Conservation (phyloP, 2,329 filamentous ascomycete species). For the Sarocladium strictum region DNA sequence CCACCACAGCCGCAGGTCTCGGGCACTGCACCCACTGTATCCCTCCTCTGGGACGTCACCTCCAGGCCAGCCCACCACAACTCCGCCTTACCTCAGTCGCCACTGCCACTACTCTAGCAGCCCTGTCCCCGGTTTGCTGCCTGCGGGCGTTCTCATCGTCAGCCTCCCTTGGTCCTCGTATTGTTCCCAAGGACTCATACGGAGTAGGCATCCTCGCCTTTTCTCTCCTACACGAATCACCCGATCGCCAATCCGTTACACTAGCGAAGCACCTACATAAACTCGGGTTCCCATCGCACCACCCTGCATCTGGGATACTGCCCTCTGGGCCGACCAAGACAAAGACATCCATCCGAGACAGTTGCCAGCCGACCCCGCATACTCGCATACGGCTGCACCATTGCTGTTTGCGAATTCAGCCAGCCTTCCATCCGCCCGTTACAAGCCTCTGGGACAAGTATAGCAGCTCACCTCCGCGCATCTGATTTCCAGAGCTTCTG, state of each 20-base stretch:
- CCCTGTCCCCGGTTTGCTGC: neutral
- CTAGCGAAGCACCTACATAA: no score
- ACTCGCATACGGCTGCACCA: slow-evolving; percentile 6
- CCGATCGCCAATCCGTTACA: neutral
- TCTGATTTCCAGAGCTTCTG: no score
- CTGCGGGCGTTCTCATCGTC: neutral
- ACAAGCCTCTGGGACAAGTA: neutral
- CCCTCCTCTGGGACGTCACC: neutral
- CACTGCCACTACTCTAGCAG: neutral
- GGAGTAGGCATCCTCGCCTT: no score
- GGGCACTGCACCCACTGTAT: neutral
- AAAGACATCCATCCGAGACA: slow-evolving; percentile 7
- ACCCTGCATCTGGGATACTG: neutral
- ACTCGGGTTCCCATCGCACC: neutral
- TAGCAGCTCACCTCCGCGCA: neutral
- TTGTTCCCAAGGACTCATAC: no score
- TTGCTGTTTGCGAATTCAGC: neutral
- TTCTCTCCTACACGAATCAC: no score
- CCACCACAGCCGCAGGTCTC: neutral
- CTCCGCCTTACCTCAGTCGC: neutral
- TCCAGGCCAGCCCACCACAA: neutral
- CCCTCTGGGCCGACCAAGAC: neutral
- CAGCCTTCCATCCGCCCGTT: neutral
- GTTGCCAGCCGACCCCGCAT: slow-evolving; percentile 2
- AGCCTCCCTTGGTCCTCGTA: neutral